A percentile compares a stretch with the other conserved stretches of the same genome.
These are phyloP conservation scores for Trametes cubensis DNA, from an alignment of 768 basidiomycete species.

Conservation along the genomic window DNA sequence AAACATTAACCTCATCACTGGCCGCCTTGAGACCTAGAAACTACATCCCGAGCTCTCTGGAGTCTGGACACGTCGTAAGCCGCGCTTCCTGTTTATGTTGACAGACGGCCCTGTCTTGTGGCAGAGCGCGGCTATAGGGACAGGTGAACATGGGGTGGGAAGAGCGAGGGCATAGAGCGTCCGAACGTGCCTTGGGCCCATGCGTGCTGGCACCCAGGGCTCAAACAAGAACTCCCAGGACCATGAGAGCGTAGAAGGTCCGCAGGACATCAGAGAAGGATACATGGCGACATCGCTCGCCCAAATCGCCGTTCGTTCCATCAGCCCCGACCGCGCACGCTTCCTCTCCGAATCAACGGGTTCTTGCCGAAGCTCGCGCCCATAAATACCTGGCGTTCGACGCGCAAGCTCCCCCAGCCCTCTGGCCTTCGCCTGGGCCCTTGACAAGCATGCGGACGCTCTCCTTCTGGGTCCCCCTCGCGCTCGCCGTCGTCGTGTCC, in stretches of 20 bases:
- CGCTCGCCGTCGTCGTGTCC: constrained; percentile 12
- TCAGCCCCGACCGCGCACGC: constrained; percentile 1
- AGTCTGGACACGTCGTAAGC: no score
- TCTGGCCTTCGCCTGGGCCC: constrained; percentile 12
- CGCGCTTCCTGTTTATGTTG: not conserved
- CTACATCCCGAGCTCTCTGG: no score
- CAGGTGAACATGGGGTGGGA: not conserved
- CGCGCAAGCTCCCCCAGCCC: constrained; percentile 11
- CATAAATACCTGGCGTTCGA: constrained; percentile 7
- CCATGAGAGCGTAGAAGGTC: constrained; percentile 3
- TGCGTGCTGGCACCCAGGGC: not conserved
- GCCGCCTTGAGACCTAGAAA: no score
- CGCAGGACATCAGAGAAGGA: constrained; percentile 8
- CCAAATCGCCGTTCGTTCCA: constrained; percentile 6
- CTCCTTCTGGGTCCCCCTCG: constrained; percentile 16
- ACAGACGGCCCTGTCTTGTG: constrained; percentile 1
- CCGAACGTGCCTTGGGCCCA: not conserved
- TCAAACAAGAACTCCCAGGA: constrained; percentile 6
- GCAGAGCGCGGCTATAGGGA: not conserved
- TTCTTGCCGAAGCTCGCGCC: not conserved
- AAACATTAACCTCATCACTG: no score
- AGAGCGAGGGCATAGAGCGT: constrained; percentile 6
- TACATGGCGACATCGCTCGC: constrained; percentile 15
- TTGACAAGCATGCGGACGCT: constrained; percentile 23
- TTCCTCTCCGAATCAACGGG: not conserved